Conservation (phyloP, 495 filamentous ascomycete genomes). For the Ramalina intermedia region DNA sequence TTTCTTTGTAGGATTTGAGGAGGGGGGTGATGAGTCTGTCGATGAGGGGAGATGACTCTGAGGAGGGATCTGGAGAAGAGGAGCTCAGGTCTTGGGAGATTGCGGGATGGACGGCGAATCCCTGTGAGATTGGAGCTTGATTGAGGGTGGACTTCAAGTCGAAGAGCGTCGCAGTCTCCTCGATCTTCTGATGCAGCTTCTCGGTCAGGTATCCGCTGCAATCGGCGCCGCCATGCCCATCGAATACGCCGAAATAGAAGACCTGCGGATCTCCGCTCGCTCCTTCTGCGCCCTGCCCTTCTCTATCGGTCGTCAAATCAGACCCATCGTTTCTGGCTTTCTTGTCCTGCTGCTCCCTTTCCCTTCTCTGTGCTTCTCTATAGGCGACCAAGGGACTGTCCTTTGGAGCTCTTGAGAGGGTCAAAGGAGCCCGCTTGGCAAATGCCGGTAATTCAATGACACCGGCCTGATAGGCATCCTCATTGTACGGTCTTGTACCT, state of each 20-base stretch:
- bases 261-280: conserved; percentile 82
- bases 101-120: background rate
- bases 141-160: conserved; percentile 55
- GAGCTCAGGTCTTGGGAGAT: background rate
- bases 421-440: conserved; percentile 64
- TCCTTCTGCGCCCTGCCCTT: conserved; percentile 50
- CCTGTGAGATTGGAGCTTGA: background rate
- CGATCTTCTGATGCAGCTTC: conserved; percentile 74
- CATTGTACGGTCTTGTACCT: conserved; percentile 74
- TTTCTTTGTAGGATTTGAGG: conserved; percentile 61
- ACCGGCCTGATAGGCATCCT: conserved; percentile 89
- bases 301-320: conserved; percentile 18
- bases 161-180: conserved; percentile 60
- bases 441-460: conserved; percentile 88
- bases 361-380: conserved; percentile 8
- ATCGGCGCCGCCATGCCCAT: conserved; percentile 85
- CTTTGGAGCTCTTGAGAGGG: conserved; percentile 35
- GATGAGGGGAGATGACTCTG: background rate
- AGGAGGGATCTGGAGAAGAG: background rate
- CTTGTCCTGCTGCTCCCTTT: conserved; percentile 10
- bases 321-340: background rate
- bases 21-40: conserved; percentile 46
- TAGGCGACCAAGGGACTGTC: conserved; percentile 27
- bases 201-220: conserved; percentile 80
- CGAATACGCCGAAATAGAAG: conserved; percentile 94